These are phyloP conservation scores for Trichoderma koningii DNA, from an alignment of 2,329 filamentous ascomycete genomes.

Conservation along the genomic window DNA sequence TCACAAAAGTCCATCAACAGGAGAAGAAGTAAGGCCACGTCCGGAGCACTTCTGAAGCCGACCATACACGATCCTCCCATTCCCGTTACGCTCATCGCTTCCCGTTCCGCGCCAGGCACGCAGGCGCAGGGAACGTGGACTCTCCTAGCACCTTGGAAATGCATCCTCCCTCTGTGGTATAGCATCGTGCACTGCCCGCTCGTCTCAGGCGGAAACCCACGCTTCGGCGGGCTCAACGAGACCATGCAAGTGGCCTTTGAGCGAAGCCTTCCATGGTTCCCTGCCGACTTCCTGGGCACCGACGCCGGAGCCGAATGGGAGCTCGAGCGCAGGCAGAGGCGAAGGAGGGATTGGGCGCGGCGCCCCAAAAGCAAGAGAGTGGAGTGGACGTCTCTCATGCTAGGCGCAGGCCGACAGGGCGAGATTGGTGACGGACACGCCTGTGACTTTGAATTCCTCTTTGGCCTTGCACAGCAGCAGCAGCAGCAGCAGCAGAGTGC, in stretches of 20 bases:
- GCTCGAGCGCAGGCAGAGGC: constrained; percentile 64
- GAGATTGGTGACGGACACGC: constrained; percentile 81
- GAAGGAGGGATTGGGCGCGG: constrained; percentile 75
- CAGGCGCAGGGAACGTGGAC: constrained; percentile 74
- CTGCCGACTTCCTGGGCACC: constrained; percentile 79
- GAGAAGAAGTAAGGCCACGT: constrained; percentile 63
- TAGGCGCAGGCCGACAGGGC: constrained; percentile 74
- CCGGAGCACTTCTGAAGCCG: constrained; percentile 63
- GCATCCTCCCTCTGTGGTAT: constrained; percentile 83
- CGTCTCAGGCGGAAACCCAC: constrained; percentile 75
- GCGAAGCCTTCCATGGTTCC: constrained; percentile 77
- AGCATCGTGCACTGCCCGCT: constrained; percentile 80
- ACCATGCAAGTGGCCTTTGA: constrained; percentile 81
- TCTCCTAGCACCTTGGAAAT: constrained; percentile 86
- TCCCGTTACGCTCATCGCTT: constrained; percentile 71
- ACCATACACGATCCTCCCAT: constrained; percentile 70
- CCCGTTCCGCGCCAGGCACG: constrained; percentile 49
- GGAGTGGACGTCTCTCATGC: constrained; percentile 71
- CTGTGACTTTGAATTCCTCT: constrained; percentile 79
- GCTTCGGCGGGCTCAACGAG: constrained; percentile 81
- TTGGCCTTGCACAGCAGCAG: constrained; percentile 40
- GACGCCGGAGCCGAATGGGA: constrained; percentile 80
- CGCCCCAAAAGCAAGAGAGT: constrained; percentile 80
- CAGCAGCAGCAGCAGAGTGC: constrained; percentile 27
- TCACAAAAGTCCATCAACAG: constrained; percentile 81